phyloP scores from a whole-genome alignment of 768 basidiomycete genomes.

The Naematelia encephala region DNA sequence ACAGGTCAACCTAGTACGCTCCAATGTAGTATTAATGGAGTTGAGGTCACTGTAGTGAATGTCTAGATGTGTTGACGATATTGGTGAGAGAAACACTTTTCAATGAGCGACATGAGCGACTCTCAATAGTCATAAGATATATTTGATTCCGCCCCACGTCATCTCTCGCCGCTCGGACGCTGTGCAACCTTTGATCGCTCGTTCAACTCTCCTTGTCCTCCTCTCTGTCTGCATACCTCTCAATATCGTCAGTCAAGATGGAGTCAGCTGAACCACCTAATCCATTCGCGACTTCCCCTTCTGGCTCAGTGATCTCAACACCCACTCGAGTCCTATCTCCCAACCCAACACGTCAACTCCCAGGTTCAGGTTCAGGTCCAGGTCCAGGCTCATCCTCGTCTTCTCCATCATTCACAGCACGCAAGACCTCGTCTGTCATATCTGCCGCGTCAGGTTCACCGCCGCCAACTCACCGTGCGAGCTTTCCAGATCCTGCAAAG shows the following conservation, averaged over 20 bases:
- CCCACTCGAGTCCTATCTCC: neutral
- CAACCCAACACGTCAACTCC: constrained; percentile 10
- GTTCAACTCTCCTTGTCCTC: neutral
- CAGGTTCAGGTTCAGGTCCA: constrained; percentile 6
- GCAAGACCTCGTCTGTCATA: constrained; percentile 29
- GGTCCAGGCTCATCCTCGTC: constrained; percentile 37
- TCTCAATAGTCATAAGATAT: too few species aligned
- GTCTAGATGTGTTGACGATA: too few species aligned
- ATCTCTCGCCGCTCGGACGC: neutral
- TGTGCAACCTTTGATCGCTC: neutral
- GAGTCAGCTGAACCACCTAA: neutral
- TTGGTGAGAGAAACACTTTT: too few species aligned
- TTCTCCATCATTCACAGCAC: constrained; percentile 14
- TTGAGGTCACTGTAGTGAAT: too few species aligned
- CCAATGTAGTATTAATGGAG: too few species aligned
- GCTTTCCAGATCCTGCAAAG: constrained; percentile 43
- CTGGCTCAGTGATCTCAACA: neutral
- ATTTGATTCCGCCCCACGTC: neutral
- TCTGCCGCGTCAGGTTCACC: constrained; percentile 45
- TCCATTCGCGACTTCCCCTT: neutral
- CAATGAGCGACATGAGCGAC: too few species aligned
- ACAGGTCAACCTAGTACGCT: too few species aligned
- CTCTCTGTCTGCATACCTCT: neutral
- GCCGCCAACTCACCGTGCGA: constrained; percentile 44
- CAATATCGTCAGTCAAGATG: neutral